Base-by-base conservation (phyloP, 2,329 filamentous ascomycete species). In the Juglanconis oblonga region DNA sequence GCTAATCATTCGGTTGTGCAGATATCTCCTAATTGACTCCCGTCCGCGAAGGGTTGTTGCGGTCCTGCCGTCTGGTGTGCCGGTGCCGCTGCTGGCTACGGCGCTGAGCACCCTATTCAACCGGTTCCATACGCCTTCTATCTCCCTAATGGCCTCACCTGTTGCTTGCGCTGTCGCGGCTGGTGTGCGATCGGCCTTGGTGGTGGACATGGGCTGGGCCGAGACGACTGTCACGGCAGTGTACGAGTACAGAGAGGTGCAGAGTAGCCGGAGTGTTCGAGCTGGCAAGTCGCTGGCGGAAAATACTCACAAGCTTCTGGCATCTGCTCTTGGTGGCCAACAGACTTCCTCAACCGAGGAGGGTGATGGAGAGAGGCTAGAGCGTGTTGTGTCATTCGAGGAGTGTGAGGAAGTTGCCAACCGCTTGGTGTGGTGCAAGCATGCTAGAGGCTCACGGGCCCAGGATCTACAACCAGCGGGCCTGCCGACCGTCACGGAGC, bases 171-270 rank as follows among this genome's bases (percentile, higher is more conserved):
- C 89, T 6, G 84, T 93, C 3, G 89, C 89, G 7, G 92, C 93
- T 5, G 95, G 95, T 0, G 78, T 96, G 45, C 87, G 95, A 13
- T 91, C 91, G n/a, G 92, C 89, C 1, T 74, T 99, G 47, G 86
- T 98, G 0, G 81, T 99, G 42, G 92, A 99, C 69, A 82, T 99
- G 62, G 95, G 94, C 48, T 99, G 95, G 95, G 83, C 87, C 47
- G 95, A 98, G 73, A 96, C 93, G 0, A 83, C 88, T 0, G 85
- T 96, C 29, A 96, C 92, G 0, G 90, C 88, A 5, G 82, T 98
- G 6, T 98, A 93, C 70, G 95, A 99, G 74, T 97, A 92, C 72
- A 87, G 91, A 57, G 92, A 96, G 71, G 85, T 97, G 1, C 80
- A 82, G 14, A 86, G 85, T 57, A 84, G 81, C 59, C 83, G 91